Evolutionary conservation across 768 basidiomycete species (phyloP).

Genomic region (Tephrocybe sp.): DNA sequence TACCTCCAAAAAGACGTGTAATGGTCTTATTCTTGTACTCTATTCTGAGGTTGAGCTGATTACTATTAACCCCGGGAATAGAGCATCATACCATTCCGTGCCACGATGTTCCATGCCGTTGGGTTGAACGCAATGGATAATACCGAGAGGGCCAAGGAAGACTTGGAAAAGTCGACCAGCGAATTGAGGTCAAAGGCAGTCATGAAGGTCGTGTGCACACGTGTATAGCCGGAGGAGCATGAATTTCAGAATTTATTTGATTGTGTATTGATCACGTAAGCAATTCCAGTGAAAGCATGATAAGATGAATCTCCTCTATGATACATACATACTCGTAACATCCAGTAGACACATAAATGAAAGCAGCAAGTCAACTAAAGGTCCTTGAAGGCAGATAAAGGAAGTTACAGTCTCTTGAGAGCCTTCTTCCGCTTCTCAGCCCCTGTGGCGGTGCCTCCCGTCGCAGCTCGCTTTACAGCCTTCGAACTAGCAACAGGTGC

Average conservation of each 20-base stretch:
- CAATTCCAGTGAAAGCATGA: not conserved
- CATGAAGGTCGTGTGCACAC: conserved; percentile 12
- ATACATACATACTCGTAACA: conserved; percentile 9
- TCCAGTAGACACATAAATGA: conserved; percentile 7
- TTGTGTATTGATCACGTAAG: conserved; percentile 12
- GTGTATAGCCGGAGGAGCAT: conserved; percentile 1
- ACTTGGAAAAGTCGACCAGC: conserved; percentile 60
- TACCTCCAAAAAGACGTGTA: conserved; percentile 79
- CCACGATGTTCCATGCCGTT: conserved; percentile 93
- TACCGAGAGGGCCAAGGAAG: conserved; percentile 65
- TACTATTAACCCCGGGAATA: not conserved
- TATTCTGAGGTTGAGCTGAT: conserved; percentile 13
- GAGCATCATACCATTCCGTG: conserved; percentile 72
- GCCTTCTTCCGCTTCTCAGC: conserved; percentile 90
- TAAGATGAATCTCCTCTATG: conserved; percentile 2
- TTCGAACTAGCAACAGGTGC: conserved; percentile 45
- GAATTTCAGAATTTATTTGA: not conserved
- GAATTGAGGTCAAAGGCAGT: conserved; percentile 19
- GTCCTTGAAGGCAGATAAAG: not conserved
- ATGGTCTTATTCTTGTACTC: conserved; percentile 83
- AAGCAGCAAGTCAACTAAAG: not conserved
- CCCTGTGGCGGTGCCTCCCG: conserved; percentile 46
- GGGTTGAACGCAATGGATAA: conserved; percentile 85
- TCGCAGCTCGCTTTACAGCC: conserved; percentile 67
- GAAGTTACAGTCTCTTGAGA: conserved; percentile 63